These are phyloP conservation scores for Chara braunii DNA, from an alignment of 139 green algal genomes.

Conservation along the genomic window DNA sequence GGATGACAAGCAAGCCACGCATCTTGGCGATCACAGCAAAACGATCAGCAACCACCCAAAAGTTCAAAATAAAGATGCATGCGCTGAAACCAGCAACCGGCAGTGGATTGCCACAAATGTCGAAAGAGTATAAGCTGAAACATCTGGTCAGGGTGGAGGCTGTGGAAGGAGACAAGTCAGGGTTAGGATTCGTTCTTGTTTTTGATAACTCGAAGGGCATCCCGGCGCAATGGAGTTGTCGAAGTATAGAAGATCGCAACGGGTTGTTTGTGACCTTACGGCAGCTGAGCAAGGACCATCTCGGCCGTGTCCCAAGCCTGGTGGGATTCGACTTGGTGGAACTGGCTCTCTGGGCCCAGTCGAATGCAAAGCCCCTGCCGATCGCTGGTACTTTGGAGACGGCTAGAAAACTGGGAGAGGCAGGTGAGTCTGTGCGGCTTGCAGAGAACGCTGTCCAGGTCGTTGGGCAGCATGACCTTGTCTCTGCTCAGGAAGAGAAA, in stretches of 20 bases:
- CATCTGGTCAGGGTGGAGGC: neutral
- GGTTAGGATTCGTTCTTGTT: neutral
- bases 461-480: conserved; percentile 10
- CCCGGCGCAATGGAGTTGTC: too few relatives aligned
- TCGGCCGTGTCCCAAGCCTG: conserved; percentile 18
- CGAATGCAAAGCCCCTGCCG: neutral
- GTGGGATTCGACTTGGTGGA: conserved; percentile 34
- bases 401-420: too few relatives aligned
- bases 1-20: conserved; percentile 26
- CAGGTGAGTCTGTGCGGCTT: neutral
- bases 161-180: neutral
- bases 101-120: neutral
- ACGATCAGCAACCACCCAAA: conserved; percentile 3
- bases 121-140: neutral
- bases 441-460: neutral
- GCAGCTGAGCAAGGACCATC: conserved; percentile 20
- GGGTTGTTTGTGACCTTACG: neutral
- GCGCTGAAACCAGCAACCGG: conserved; percentile 18
- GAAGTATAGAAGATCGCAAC: too few relatives aligned
- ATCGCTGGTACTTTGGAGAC: too few relatives aligned
- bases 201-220: too few relatives aligned
- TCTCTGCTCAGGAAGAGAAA: conserved; percentile 20
- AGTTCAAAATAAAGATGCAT: conserved; percentile 29
- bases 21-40: conserved; percentile 31
- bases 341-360: conserved; percentile 28